These are phyloP conservation scores for Corinectria fuckeliana DNA, from an alignment of 2,329 filamentous ascomycete genomes.

Conservation along the genomic window DNA sequence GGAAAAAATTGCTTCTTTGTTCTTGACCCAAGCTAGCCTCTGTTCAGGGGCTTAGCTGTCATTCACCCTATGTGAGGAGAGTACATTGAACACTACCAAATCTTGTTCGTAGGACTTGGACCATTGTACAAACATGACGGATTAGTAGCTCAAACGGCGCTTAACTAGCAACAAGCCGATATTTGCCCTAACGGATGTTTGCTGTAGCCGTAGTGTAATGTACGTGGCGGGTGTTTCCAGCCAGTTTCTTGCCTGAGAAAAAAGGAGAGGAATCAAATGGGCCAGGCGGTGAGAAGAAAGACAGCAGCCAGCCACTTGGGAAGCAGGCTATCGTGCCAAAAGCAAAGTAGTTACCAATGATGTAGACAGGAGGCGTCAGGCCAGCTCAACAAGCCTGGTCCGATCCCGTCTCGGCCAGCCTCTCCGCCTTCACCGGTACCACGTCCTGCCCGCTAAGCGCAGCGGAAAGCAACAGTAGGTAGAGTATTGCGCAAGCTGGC, in stretches of 20 bases:
- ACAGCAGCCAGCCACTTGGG: too few species aligned
- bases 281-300: too few species aligned
- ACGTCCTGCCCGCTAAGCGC: neutral
- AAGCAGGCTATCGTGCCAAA: too few species aligned
- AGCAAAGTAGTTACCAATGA: too few species aligned
- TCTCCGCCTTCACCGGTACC: neutral
- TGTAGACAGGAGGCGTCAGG: neutral
- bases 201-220: neutral
- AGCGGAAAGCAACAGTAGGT: neutral
- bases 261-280: too few species aligned
- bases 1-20: neutral
- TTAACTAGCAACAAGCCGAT: neutral
- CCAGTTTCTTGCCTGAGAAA: too few species aligned
- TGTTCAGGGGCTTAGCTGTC: neutral
- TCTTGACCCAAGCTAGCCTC: neutral
- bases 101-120: too few species aligned
- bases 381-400: neutral
- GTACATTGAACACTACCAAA: too few species aligned
- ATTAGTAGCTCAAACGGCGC: neutral
- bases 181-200: neutral
- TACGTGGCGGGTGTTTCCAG: too few species aligned
- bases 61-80: neutral
- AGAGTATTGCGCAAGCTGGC: neutral
- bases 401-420: neutral
- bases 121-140: neutral